Percentiles rank a stretch among this genome's conserved stretches.
phyloP scores from a whole-genome alignment of 1,284 basidiomycete genomes.

The Ganoderma lucidum region DNA sequence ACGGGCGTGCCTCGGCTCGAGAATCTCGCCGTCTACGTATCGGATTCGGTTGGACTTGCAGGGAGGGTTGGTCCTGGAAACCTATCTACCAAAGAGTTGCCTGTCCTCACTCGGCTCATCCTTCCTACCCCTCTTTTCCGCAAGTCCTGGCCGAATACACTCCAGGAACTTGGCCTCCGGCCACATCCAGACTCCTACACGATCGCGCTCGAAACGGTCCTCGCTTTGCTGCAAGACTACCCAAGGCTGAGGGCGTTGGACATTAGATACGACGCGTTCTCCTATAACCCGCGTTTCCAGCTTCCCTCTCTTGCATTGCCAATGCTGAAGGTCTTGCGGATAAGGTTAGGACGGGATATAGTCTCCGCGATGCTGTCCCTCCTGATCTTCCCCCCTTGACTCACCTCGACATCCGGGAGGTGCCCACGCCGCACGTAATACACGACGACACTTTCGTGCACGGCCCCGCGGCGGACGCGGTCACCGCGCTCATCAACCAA shows the following conservation, averaged over 20 bases:
- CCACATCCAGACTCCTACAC: too few relatives aligned
- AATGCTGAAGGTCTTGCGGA: not conserved
- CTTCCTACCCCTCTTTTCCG: not conserved
- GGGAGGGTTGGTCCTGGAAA: not conserved
- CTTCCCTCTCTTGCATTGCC: not conserved
- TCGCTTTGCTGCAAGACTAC: not conserved
- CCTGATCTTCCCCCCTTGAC: not conserved
- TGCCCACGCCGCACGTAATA: not conserved
- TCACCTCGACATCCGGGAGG: not conserved
- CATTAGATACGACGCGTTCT: not conserved
- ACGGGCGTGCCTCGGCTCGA: not conserved
- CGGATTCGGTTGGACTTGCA: too few relatives aligned
- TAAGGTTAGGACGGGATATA: not conserved
- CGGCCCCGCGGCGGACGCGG: not conserved
- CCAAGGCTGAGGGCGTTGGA: not conserved
- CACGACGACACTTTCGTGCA: not conserved
- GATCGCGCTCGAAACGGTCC: too few relatives aligned
- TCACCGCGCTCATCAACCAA: not conserved
- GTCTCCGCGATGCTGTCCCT: not conserved
- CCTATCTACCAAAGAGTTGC: not conserved
- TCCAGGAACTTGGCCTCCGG: not conserved
- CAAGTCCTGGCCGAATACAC: not conserved
- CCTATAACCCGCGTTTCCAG: not conserved
- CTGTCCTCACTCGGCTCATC: not conserved
- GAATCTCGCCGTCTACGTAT: not conserved